Evolutionary conservation across 257 asterid genomes (phyloP).

Genomic region (Solanum lignicaule): DNA sequence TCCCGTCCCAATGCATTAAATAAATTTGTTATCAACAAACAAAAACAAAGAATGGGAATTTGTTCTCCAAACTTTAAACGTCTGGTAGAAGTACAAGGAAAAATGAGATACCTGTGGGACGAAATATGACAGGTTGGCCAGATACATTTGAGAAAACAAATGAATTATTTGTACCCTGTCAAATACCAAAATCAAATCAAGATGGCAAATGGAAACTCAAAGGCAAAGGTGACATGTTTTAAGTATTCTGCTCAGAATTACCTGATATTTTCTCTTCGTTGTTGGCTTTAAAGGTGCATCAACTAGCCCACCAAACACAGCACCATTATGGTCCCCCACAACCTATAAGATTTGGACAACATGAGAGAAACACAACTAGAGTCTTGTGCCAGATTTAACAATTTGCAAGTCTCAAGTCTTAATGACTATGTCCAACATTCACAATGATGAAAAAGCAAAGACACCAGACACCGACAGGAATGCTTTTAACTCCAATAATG

Average conservation of each 20-base stretch:
- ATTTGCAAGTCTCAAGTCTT: not conserved
- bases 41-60: not conserved
- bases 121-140: conserved; percentile 62
- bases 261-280: conserved; percentile 80
- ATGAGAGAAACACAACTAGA: not conserved
- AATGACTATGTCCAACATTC: not conserved
- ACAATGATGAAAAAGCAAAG: not conserved
- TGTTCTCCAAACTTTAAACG: not conserved
- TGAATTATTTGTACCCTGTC: conserved; percentile 62
- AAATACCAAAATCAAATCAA: conserved; percentile 6
- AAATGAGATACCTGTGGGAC: conserved; percentile 57
- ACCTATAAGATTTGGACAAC: conserved; percentile 33
- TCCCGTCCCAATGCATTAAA: not conserved
- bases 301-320: conserved; percentile 90
- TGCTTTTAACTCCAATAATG: not conserved
- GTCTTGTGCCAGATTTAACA: not conserved
- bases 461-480: not conserved
- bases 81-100: conserved; percentile 1
- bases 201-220: not conserved
- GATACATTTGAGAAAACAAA: conserved; percentile 73
- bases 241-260: conserved; percentile 12
- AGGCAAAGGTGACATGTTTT: not conserved
- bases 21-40: not conserved
- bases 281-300: conserved; percentile 82
- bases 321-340: conserved; percentile 86